Evolutionary conservation across 441 rosid genomes (phyloP).

Genomic region (Kokia cookei): DNA sequence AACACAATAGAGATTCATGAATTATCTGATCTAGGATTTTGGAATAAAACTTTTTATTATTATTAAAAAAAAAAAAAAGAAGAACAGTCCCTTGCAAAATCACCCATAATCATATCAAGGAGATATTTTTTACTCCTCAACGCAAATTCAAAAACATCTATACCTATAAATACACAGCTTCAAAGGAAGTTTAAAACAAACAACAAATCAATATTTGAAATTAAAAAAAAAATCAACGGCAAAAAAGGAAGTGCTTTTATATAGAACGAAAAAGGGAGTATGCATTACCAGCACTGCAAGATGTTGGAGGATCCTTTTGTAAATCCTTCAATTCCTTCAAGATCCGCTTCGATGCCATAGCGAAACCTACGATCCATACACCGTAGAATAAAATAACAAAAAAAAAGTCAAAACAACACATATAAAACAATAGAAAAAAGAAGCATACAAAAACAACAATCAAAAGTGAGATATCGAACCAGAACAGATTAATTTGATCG

Average conservation of each 20-base stretch:
- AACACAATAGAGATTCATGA: background rate
- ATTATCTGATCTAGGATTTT: background rate
- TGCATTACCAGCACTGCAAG: constrained; percentile 72
- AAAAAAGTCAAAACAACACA: constrained; percentile 1
- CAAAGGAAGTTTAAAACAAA: background rate
- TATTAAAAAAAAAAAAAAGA: background rate
- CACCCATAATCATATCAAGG: background rate
- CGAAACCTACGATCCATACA: constrained; percentile 25
- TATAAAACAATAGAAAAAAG: background rate
- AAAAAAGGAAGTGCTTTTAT: background rate
- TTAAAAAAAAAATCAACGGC: background rate
- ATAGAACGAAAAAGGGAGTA: background rate
- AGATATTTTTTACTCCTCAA: background rate
- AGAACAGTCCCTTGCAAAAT: background rate
- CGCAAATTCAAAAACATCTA: background rate
- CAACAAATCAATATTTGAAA: background rate
- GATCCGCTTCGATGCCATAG: constrained; percentile 85
- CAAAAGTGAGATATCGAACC: constrained; percentile 4
- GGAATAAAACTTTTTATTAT: background rate
- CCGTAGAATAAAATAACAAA: constrained; percentile 4
- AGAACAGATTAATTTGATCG: constrained; percentile 8
- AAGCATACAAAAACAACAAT: background rate
- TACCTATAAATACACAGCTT: background rate
- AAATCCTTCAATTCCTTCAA: constrained; percentile 84
- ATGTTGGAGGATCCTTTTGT: constrained; percentile 84